Base-by-base conservation (phyloP, 768 basidiomycete genomes). In the Clavaria fumosa region DNA sequence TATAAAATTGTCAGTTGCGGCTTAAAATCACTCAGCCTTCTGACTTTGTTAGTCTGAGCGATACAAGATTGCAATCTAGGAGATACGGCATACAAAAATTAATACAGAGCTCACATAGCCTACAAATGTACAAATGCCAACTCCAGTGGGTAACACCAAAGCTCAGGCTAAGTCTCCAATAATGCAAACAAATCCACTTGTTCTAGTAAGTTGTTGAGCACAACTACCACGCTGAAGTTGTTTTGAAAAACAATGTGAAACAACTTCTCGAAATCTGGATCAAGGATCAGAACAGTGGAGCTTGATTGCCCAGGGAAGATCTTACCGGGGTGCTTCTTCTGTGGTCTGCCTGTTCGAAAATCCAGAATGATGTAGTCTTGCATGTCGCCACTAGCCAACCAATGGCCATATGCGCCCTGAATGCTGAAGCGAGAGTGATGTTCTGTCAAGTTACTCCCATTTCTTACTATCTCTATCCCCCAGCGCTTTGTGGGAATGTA, bases 291-390 rank as follows among this genome's bases (percentile, higher is more conserved):
- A 14, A 12, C 21, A 12, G 4, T 14, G 11, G 12, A 12, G 4
- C 21, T 19, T 34, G 17, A 34, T 11, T 10, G 14, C 9, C 26
- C 11, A 33, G 18, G 18, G 21, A 12, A 34, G 12, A 5, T 14
- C 4, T 34, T 17, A 14, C 14, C 19, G 33, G n/a, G n/a, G 15
- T n/a, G 3, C 3, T 4, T 3, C 3, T 15, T 5, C 3, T 34
- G n/a, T 4, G 33, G 33, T 14, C 5, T 34, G 3, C 4, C 12
- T 43, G 53, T 15, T 24, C 54, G 3, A 43, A 31, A 46, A 26
- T 46, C 39, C 26, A 46, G 42, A 43, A 46, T 21, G 21, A 47
- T 43, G 34, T 43, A 46, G 30, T 46, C 45, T 22, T 18, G 14
- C 34, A 46, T 43, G 30, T 43, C 33, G 19, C 36, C 37, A 11